Evolutionary conservation across 2,329 filamentous ascomycete genomes (phyloP), one percentile per base, ranked within the genome.

Genomic region (Arthrocladium fulminans): DNA sequence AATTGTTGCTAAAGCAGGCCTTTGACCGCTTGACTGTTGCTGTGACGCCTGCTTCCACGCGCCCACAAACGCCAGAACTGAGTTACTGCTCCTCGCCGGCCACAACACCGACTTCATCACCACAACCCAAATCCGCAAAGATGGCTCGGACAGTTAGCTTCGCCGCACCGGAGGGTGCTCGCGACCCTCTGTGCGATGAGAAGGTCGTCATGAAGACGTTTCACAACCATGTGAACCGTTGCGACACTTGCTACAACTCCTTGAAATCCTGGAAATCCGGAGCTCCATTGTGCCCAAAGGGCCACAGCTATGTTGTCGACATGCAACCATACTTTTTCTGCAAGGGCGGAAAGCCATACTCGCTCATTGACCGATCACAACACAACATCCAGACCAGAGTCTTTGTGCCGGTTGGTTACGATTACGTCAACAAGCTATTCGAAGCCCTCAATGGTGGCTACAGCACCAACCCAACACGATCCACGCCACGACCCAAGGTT

Each of bases 111-210:
- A n/a, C 44, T 12, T 10, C 34, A 3, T 47, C 44, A 47, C 44
- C 44, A 38, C 32, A 34, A 17, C 30, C 20, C 9, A 47, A 17
- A 38, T 3, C 22, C n/a, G 44, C 44, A 19, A 39, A 12, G 17
- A 47, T 47, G 44, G 32, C 32, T 22, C 44, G 44, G 15, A 47
- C 32, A 27, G 44, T 47, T n/a, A 47, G 25, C 44, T 47, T 25
- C 20, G 44, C 12, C 22, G 12, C 32, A 13, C n/a, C 34, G n/a
- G 44, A 47, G 25, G 44, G 44, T 29, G 44, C 44, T 15, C 32
- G 44, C 22, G 44, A 47, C 7, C 32, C 44, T 17, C 24, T 38
- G 6, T 27, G 32, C 12, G 44, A 47, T 38, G 44, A 47, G 34
- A 37, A 39, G 24, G 32, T 27, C 20, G 44, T 47, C 15, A 48